These are phyloP conservation scores for Furcasterigmium sp. DNA, from an alignment of 2,329 filamentous ascomycete genomes.

Conservation along the genomic window DNA sequence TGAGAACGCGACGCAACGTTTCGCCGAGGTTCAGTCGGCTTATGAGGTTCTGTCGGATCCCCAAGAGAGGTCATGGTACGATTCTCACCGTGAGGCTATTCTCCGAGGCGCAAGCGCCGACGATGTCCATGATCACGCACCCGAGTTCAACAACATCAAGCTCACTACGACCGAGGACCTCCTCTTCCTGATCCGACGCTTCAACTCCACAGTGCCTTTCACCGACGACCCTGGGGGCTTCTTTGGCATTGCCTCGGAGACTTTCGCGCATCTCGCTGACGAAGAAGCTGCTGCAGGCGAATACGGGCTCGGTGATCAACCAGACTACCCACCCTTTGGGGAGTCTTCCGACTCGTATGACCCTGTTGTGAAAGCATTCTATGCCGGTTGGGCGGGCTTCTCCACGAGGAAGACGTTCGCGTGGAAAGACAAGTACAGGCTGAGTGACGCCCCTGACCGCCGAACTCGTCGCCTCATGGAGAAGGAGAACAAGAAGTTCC, in stretches of 20 bases:
- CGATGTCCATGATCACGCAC: slow-evolving; percentile 41
- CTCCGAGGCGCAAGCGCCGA: slow-evolving; percentile 57
- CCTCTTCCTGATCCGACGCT: slow-evolving; percentile 69
- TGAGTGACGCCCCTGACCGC: slow-evolving; percentile 83
- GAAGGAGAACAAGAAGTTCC: slow-evolving; percentile 82
- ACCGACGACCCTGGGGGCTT: slow-evolving; percentile 78
- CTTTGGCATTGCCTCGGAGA: slow-evolving; percentile 71
- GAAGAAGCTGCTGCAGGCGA: slow-evolving; percentile 76
- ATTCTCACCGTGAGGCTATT: slow-evolving; percentile 85
- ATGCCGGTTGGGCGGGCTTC: slow-evolving; percentile 75
- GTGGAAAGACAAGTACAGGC: slow-evolving; percentile 82
- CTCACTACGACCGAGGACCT: slow-evolving; percentile 81
- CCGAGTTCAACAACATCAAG: slow-evolving; percentile 62
- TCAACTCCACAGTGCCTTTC: slow-evolving; percentile 73
- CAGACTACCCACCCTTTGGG: slow-evolving; percentile 80
- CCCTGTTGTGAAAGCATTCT: slow-evolving; percentile 74
- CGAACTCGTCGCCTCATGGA: slow-evolving; percentile 81
- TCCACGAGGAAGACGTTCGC: slow-evolving; percentile 79
- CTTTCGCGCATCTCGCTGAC: slow-evolving; percentile 72
- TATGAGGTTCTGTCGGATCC: slow-evolving; percentile 95
- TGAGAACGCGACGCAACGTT: slow-evolving; percentile 75
- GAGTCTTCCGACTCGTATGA: slow-evolving; percentile 70
- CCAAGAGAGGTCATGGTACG: slow-evolving; percentile 96
- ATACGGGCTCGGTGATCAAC: slow-evolving; percentile 54
- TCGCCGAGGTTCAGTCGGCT: slow-evolving; percentile 87